Percentiles rank a stretch among this genome's conserved stretches.
phyloP scores from a whole-genome alignment of 2,329 filamentous ascomycete species.

The Tolypocladium album region DNA sequence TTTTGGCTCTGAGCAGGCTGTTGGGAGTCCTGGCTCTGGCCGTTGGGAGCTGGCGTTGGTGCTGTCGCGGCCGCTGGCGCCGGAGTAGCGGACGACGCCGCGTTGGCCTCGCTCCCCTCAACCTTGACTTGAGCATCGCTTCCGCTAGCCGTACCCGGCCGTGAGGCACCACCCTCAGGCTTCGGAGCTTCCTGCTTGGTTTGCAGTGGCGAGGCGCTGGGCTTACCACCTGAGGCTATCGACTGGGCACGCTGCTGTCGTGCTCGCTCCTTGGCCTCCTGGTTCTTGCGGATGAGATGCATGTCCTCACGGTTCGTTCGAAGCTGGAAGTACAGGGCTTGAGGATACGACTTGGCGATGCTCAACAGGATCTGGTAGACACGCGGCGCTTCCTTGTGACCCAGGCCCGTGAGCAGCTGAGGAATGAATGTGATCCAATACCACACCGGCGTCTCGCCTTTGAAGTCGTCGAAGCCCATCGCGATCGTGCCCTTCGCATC shows the following conservation, averaged over 20 bases:
- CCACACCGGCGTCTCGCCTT: constrained; percentile 95
- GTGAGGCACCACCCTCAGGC: constrained; percentile 26
- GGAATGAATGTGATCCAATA: constrained; percentile 99
- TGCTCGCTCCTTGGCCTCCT: constrained; percentile 61
- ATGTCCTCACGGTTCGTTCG: constrained; percentile 92
- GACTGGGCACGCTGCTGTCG: constrained; percentile 39
- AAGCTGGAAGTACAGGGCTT: constrained; percentile 91
- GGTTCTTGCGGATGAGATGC: constrained; percentile 79
- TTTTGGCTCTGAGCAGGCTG: constrained; percentile 30
- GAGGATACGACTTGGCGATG: constrained; percentile 91
- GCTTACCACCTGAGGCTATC: constrained; percentile 31
- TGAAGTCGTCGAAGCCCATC: constrained; percentile 86
- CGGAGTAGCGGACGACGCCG: constrained; percentile 13
- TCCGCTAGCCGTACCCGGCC: constrained; percentile 41
- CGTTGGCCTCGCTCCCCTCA: constrained; percentile 27
- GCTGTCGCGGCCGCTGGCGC: constrained; percentile 15
- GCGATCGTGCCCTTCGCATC: constrained; percentile 76
- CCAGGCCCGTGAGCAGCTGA: constrained; percentile 83
- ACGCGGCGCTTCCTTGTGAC: constrained; percentile 81
- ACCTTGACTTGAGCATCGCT: constrained; percentile 32
- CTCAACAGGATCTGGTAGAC: constrained; percentile 80
- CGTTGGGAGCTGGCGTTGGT: constrained; percentile 4
- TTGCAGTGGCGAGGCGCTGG: constrained; percentile 34
- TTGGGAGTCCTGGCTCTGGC: constrained; percentile 10
- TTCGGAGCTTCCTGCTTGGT: constrained; percentile 41